Percentiles rank a stretch among this genome's conserved stretches.
Evolutionary conservation across 2,329 filamentous ascomycete genomes (phyloP).

Genomic region (Lasiodiplodia citricola): DNA sequence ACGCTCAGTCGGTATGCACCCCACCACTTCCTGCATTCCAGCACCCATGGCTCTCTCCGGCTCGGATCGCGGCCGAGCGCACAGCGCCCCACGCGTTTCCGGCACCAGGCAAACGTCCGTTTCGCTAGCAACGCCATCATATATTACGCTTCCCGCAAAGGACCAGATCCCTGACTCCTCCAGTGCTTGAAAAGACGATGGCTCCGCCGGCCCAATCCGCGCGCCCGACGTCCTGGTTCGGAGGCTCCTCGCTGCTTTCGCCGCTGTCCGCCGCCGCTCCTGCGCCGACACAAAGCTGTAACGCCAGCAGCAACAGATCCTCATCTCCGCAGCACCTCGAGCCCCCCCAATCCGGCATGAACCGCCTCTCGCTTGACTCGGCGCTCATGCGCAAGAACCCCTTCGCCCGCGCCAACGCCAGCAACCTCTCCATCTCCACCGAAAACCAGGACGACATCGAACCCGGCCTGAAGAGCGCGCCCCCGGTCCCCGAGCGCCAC

Average conservation of each 20-base stretch:
- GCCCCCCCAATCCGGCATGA: not conserved
- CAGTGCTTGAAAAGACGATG: constrained; percentile 21
- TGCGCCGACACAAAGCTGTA: not conserved
- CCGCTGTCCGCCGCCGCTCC: not conserved
- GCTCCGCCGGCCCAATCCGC: constrained; percentile 1
- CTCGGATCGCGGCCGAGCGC: constrained; percentile 19
- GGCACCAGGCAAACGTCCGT: constrained; percentile 7
- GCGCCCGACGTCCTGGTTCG: constrained; percentile 12
- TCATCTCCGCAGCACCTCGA: not conserved
- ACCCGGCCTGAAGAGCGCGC: constrained; percentile 11
- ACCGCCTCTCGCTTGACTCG: constrained; percentile 23
- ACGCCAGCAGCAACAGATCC: not conserved
- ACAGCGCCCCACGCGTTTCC: not conserved
- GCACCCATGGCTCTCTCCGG: not conserved
- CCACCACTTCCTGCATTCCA: not conserved
- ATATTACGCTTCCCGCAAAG: constrained; percentile 5
- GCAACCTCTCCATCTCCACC: constrained; percentile 5
- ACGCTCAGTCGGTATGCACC: constrained; percentile 5
- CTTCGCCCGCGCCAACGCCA: constrained; percentile 12
- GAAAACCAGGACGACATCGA: not conserved
- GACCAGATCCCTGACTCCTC: not conserved
- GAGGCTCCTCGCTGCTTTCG: not conserved
- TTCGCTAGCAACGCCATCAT: constrained; percentile 6
- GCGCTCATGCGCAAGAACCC: constrained; percentile 16
- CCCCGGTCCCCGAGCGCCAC: constrained; percentile 9